Evolutionary conservation across 331 rosid genomes (phyloP).

Genomic region (Stylosanthes scabra): DNA sequence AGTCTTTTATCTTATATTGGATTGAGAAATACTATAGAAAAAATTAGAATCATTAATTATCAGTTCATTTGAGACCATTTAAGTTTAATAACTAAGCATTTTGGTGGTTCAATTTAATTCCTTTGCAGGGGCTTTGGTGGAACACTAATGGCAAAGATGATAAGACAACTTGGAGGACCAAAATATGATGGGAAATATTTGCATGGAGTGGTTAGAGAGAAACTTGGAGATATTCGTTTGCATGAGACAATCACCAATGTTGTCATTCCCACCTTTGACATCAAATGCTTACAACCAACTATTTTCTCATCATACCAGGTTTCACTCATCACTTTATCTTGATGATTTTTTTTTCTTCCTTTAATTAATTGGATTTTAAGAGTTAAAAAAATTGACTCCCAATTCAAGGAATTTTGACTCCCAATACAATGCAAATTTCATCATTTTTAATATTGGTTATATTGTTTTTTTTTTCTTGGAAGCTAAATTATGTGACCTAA

Average conservation of each 20-base stretch:
- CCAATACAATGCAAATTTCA: background rate
- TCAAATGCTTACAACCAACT: conserved; percentile 53
- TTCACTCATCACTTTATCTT: background rate
- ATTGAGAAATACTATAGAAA: too few relatives aligned
- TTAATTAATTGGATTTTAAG: background rate
- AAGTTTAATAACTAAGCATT: background rate
- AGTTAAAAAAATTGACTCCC: background rate
- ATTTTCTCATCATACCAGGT: conserved; percentile 54
- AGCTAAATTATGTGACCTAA: too few relatives aligned
- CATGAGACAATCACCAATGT: conserved; percentile 49
- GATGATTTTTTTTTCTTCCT: background rate
- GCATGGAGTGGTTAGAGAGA: conserved; percentile 30
- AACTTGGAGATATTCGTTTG: conserved; percentile 43
- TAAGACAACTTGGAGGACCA: conserved; percentile 47
- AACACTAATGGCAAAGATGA: background rate
- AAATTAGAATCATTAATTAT: too few relatives aligned
- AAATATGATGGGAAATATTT: conserved; percentile 52
- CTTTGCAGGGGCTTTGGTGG: conserved; percentile 25
- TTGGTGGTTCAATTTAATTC: background rate
- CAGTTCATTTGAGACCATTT: too few relatives aligned
- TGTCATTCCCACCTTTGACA: conserved; percentile 61
- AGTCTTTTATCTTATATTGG: too few relatives aligned
- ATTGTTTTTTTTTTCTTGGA: too few relatives aligned
- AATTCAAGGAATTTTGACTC: too few relatives aligned
- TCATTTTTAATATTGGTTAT: background rate